Conservation (phyloP, 2,329 filamentous ascomycete species). For the Didymosphaeria variabile region DNA sequence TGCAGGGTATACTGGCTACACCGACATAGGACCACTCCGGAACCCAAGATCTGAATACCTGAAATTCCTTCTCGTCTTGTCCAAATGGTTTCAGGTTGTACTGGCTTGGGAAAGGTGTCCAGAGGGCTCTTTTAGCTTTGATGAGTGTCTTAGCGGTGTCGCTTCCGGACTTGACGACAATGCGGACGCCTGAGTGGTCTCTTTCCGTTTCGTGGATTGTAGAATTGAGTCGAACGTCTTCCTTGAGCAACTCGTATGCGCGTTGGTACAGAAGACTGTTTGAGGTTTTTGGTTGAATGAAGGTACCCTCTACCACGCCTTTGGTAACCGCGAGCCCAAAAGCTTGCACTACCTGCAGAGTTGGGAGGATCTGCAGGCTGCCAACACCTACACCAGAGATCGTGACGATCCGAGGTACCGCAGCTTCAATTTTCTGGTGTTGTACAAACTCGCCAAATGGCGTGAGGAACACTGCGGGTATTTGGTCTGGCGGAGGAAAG, state of each 20-base stretch:
- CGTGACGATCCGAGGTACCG: slow-evolving; percentile 26
- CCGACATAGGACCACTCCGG: slow-evolving; percentile 23
- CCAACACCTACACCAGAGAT: slow-evolving; percentile 34
- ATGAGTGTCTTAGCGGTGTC: background rate
- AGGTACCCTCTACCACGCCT: slow-evolving; percentile 16
- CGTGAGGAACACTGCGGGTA: slow-evolving; percentile 59
- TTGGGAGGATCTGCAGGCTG: slow-evolving; percentile 26
- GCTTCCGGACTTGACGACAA: background rate
- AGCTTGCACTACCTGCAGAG: slow-evolving; percentile 28
- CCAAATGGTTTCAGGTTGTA: slow-evolving; percentile 25
- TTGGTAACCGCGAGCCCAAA: slow-evolving; percentile 31
- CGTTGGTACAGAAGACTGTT: slow-evolving; percentile 36
- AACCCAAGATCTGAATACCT: slow-evolving; percentile 23
- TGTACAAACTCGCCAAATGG: slow-evolving; percentile 60
- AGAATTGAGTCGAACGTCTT: slow-evolving; percentile 10
- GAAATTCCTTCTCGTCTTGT: slow-evolving; percentile 19
- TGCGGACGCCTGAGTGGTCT: background rate
- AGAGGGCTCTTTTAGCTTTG: slow-evolving; percentile 27
- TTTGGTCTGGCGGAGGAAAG: slow-evolving; percentile 45
- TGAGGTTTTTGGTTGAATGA: slow-evolving; percentile 26
- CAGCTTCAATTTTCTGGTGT: slow-evolving; percentile 49
- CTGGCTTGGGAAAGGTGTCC: slow-evolving; percentile 23
- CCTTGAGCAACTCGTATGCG: slow-evolving; percentile 27
- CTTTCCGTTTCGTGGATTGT: slow-evolving; percentile 24
- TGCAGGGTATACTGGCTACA: slow-evolving; percentile 27